A percentile compares a stretch with the other conserved stretches of the same genome.
Evolutionary conservation across 371 early-diverging fungal genomes (phyloP).

Genomic region (Syncephalis fuscata): DNA sequence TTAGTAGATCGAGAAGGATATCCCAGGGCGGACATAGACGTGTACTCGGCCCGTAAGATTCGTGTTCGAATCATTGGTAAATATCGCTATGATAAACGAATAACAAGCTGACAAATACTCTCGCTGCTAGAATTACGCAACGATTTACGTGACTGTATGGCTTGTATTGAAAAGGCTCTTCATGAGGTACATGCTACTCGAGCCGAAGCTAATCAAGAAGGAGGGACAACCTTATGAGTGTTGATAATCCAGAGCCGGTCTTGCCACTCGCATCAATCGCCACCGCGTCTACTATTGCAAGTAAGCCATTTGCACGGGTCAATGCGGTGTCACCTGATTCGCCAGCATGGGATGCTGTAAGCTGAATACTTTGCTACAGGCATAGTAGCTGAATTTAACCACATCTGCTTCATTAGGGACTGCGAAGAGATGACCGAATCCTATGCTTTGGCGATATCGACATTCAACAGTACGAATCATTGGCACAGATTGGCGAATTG

Average conservation of each 20-base stretch:
- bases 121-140: constrained; percentile 34
- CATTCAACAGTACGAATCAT: constrained; percentile 19
- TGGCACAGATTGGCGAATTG: constrained; percentile 28
- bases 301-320: constrained; percentile 54
- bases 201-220: constrained; percentile 9
- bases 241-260: too few species aligned
- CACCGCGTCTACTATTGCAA: constrained; percentile 1
- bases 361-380: neutral
- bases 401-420: constrained; percentile 19
- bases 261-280: too few species aligned
- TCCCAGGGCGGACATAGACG: constrained; percentile 76
- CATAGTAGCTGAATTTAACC: neutral
- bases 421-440: constrained; percentile 41
- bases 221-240: too few species aligned
- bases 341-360: constrained; percentile 48
- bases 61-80: constrained; percentile 42
- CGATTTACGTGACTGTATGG: constrained; percentile 51
- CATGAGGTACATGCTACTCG: constrained; percentile 33
- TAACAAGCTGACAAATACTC: too few species aligned
- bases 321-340: constrained; percentile 66
- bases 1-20: constrained; percentile 67
- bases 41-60: constrained; percentile 44
- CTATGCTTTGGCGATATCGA: constrained; percentile 36
- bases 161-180: constrained; percentile 44
- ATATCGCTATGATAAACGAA: neutral